Conservation (phyloP, 805 yeast species). For the Yamadazyma nakazawae region DNA sequence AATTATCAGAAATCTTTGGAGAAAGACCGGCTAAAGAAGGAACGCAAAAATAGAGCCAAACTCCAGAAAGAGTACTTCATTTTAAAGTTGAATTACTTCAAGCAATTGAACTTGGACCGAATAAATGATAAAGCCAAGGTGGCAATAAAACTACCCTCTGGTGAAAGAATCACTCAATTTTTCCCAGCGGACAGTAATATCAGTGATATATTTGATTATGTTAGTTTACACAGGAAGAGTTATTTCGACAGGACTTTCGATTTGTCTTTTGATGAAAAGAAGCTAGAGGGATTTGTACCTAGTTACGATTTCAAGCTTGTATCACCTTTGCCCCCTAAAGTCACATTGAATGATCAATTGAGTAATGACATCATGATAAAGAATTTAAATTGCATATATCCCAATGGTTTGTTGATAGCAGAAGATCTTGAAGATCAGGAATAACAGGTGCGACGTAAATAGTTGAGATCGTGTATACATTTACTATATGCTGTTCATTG, state of each 20-base stretch:
- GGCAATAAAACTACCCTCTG: constrained; percentile 65
- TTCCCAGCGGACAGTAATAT: constrained; percentile 30
- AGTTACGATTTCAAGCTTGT: constrained; percentile 29
- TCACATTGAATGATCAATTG: constrained; percentile 23
- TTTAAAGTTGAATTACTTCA: constrained; percentile 25
- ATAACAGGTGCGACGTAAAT: background rate
- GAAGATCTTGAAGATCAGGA: constrained; percentile 32
- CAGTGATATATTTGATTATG: constrained; percentile 32
- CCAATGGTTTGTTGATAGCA: constrained; percentile 54
- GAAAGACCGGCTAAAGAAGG: constrained; percentile 56
- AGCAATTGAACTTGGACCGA: constrained; percentile 13
- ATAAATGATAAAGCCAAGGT: constrained; percentile 47
- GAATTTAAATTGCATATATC: constrained; percentile 54
- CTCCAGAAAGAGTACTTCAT: constrained; percentile 38
- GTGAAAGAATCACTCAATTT: constrained; percentile 47
- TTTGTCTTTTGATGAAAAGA: constrained; percentile 21
- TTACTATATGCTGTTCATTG: background rate
- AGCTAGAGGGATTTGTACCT: constrained; percentile 23
- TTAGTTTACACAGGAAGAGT: constrained; percentile 36
- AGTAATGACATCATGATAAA: constrained; percentile 44
- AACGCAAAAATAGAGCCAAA: constrained; percentile 22
- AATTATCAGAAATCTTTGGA: constrained; percentile 71
- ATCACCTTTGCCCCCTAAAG: constrained; percentile 40
- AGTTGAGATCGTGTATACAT: background rate
- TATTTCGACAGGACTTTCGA: constrained; percentile 30